Percentiles rank a stretch among this genome's conserved stretches.
phyloP scores from a whole-genome alignment of 345 rosid species.

The thale cress (Arabidopsis thaliana) region TAIR10.1 NC_003070.9:17757001-17757500 shows the following conservation, averaged over 20 bases:
- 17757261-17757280: conserved; percentile 26
- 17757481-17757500: conserved; percentile 54
- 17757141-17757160: not conserved
- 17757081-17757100: conserved; percentile 26
- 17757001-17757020: conserved; percentile 15
- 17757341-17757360: conserved; percentile 16
- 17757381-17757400: conserved; percentile 86
- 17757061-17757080: conserved; percentile 19
- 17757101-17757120: conserved; percentile 22
- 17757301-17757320: not conserved
- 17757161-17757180: conserved; percentile 11
- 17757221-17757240: conserved; percentile 17
- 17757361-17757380: conserved; percentile 54
- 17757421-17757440: conserved; percentile 90
- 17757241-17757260: conserved; percentile 23
- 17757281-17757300: conserved; percentile 8
- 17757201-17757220: conserved; percentile 19
- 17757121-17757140: conserved; percentile 20
- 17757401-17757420: conserved; percentile 97
- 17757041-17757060: conserved; percentile 14
- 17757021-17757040: conserved; percentile 22
- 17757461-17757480: conserved; percentile 97
- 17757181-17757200: conserved; percentile 23
- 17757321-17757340: conserved; percentile 19
- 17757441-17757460: conserved; percentile 92